A percentile compares a stretch with the other conserved stretches of the same genome.
Evolutionary conservation across 345 rosid genomes (phyloP).

Genomic region (Geranium rotundifolium): DNA sequence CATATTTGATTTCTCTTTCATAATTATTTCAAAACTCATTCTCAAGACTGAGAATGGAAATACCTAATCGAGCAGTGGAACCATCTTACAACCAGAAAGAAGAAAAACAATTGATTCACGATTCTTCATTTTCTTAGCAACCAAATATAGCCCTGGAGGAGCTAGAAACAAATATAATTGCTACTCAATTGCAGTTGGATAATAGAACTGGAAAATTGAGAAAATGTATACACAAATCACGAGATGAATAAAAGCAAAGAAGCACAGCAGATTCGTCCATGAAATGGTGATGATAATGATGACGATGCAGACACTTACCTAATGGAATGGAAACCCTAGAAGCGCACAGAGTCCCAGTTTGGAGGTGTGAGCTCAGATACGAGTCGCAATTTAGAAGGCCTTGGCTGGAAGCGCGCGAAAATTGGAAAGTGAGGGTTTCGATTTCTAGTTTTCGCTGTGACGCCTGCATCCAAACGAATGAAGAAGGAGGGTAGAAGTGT

Average conservation of each 20-base stretch:
- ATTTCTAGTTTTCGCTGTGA: no score
- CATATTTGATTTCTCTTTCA: no score
- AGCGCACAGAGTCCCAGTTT: not conserved
- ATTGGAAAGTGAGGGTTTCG: not conserved
- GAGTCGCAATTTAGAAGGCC: not conserved
- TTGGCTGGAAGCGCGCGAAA: not conserved
- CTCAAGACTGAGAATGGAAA: not conserved
- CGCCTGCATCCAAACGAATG: no score
- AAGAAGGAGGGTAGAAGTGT: no score
- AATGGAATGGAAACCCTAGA: not conserved
- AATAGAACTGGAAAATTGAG: not conserved
- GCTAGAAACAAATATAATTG: no score
- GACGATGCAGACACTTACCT: not conserved
- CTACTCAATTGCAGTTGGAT: not conserved
- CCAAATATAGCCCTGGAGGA: not conserved
- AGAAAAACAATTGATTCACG: not conserved
- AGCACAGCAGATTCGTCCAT: not conserved
- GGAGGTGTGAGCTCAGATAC: no score
- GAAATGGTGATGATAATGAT: no score
- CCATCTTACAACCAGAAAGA: no score
- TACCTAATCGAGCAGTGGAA: not conserved
- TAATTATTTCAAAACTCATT: not conserved
- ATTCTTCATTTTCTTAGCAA: not conserved
- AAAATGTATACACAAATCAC: no score
- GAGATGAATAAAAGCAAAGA: not conserved